Percentiles rank a stretch among this genome's conserved stretches.
phyloP scores from a whole-genome alignment of 2,329 filamentous ascomycete genomes.

The Helicocarpus griseus region DNA sequence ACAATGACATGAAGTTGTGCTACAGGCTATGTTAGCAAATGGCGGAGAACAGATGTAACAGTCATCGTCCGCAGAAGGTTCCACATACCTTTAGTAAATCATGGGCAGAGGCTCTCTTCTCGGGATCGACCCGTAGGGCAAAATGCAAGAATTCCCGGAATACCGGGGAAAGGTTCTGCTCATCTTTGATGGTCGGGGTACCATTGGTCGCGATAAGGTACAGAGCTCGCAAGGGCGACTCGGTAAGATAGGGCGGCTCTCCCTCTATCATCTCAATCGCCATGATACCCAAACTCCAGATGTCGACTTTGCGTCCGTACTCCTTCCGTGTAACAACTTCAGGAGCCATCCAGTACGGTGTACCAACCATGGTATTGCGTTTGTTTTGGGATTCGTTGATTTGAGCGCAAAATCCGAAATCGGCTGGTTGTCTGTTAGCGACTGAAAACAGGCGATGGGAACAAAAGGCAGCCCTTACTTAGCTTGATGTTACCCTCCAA shows the following conservation, averaged over 20 bases:
- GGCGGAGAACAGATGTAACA: not conserved
- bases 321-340: conserved; percentile 96
- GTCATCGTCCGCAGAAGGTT: not conserved
- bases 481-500: conserved; percentile 95
- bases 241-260: conserved; percentile 91
- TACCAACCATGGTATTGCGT: conserved; percentile 97
- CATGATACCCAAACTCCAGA: conserved; percentile 98
- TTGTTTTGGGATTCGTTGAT: conserved; percentile 97
- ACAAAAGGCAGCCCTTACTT: conserved; percentile 49
- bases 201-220: conserved; percentile 97
- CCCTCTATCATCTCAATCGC: conserved; percentile 99
- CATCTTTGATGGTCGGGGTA: conserved; percentile 89
- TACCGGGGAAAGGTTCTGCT: conserved; percentile 66
- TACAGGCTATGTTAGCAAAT: conserved; percentile 28
- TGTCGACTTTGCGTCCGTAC: conserved; percentile 96
- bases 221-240: conserved; percentile 82
- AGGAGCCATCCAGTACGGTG: conserved; percentile 99
- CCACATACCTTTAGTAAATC: conserved; percentile 76
- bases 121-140: conserved; percentile 90
- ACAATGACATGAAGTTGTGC: conserved; percentile 73
- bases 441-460: conserved; percentile 20
- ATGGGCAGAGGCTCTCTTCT: conserved; percentile 90
- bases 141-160: conserved; percentile 90
- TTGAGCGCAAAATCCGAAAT: conserved; percentile 97
- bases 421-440: conserved; percentile 47